These are phyloP conservation scores for Pleurotus djamor DNA, from an alignment of 768 basidiomycete genomes.

Conservation along the genomic window DNA sequence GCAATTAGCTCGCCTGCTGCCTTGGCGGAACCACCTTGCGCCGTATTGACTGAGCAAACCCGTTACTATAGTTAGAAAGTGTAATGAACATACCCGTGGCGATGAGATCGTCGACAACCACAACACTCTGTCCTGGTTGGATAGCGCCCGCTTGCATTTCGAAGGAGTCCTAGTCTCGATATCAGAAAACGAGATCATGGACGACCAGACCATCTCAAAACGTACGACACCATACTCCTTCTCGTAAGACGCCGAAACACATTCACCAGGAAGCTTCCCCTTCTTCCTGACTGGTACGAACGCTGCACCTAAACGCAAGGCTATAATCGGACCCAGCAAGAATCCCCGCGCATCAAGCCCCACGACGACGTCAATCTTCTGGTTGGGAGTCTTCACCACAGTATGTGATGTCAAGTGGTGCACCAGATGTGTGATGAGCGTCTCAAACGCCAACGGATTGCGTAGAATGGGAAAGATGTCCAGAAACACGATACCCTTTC, in stretches of 20 bases:
- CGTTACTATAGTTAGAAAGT: not conserved
- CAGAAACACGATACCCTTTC: conserved; percentile 85
- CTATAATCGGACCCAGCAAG: conserved; percentile 90
- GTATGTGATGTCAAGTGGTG: conserved; percentile 84
- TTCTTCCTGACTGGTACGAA: conserved; percentile 95
- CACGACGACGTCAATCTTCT: conserved; percentile 89
- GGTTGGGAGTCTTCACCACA: conserved; percentile 52
- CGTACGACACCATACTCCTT: conserved; percentile 93
- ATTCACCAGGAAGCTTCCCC: conserved; percentile 92
- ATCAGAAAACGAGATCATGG: not conserved
- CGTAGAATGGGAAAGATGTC: conserved; percentile 95
- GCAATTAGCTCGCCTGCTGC: conserved; percentile 89
- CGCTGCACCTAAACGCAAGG: conserved; percentile 85
- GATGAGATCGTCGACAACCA: conserved; percentile 93
- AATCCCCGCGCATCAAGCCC: conserved; percentile 97
- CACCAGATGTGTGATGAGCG: conserved; percentile 84
- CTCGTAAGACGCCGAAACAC: conserved; percentile 71
- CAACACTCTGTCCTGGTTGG: conserved; percentile 74
- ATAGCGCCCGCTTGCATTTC: conserved; percentile 94
- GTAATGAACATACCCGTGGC: conserved; percentile 73
- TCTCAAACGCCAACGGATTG: conserved; percentile 84
- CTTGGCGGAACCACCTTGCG: conserved; percentile 84
- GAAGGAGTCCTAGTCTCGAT: conserved; percentile 72
- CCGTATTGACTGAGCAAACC: not conserved
- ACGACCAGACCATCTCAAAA: conserved; percentile 8